Evolutionary conservation across 2,329 filamentous ascomycete genomes (phyloP), one percentile per base, ranked within the genome.

Genomic region (Clonostachys sp.): DNA sequence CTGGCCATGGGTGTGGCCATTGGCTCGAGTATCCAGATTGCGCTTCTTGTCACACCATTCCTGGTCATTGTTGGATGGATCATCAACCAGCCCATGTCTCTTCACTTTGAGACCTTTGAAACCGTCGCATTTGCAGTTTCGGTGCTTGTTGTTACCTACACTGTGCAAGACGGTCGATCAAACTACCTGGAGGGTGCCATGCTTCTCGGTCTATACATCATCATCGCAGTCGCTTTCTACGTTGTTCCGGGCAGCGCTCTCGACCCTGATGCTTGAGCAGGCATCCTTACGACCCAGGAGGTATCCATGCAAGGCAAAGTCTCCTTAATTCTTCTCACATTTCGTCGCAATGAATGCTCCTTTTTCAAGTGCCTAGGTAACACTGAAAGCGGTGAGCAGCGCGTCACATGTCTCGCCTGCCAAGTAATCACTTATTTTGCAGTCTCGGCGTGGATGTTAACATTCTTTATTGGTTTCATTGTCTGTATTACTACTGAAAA

Each of bases 101-200:
- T 92, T 40, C 86, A 87, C 61, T 94, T 94, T 60, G 85, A 91
- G 70, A 87, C 64, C 6, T 70, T 91, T 57, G 84, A 90, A 70
- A 90, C 87, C 0, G 83, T 91, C 39, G 81, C 86, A 1, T 91
- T 91, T 64, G 87, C 86, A 48, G 74, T 91, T 46, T 87, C 84
- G 10, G 85, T 88, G 3, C 67, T 91, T 40, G 85, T 91, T 34
- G 86, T 90, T 34, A 88, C 81, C 48, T 91, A 83, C 65, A 87
- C 80, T 4, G 85, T 91, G 41, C 84, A 89, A 61, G 89, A 92
- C 59, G 89, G 89, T 58, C 89, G 87, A 65, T 89, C 84, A 13
- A 94, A 92, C 65, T 92, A 92, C 56, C 78, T 92, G 18, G 88
- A 92, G 64, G 88, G 88, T 41, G 86, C 86, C 43, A 87, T 92